These are phyloP conservation scores for Volvox reticuliferus DNA, from an alignment of 139 green algal genomes.

Conservation along the genomic window DNA sequence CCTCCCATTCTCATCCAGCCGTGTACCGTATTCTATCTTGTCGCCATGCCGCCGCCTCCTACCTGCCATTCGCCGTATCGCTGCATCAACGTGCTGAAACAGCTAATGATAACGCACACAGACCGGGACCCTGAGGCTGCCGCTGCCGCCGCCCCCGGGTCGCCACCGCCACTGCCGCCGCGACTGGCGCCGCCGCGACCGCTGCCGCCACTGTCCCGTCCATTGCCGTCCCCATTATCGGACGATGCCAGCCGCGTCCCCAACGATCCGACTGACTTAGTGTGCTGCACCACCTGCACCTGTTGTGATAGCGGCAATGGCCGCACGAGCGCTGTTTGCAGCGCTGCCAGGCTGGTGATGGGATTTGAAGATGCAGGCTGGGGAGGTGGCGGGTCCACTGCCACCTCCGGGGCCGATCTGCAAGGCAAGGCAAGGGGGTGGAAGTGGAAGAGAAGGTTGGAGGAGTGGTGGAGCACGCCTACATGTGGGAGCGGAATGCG, in stretches of 20 bases:
- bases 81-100: slow-evolving; percentile 20
- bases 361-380: not conserved
- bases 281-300: not conserved
- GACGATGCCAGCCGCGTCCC: not conserved
- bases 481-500: no score
- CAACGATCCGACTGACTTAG: not conserved
- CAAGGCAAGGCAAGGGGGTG: no score
- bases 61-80: slow-evolving; percentile 33
- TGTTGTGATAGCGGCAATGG: not conserved
- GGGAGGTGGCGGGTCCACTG: no score
- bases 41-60: not conserved
- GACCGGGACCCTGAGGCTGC: not conserved
- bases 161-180: not conserved
- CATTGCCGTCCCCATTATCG: not conserved
- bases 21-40: no score
- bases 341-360: not conserved
- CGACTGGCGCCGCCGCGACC: not conserved
- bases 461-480: no score
- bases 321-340: not conserved
- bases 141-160: not conserved
- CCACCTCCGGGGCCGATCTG: no score
- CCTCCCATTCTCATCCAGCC: no score
- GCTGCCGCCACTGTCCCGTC: not conserved
- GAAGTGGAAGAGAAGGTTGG: no score
- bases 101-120: slow-evolving; percentile 15